Evolutionary conservation across 805 yeast species (phyloP), one percentile per base, ranked within the genome.

Genomic region (Lipomyces spencermartinsiae): DNA sequence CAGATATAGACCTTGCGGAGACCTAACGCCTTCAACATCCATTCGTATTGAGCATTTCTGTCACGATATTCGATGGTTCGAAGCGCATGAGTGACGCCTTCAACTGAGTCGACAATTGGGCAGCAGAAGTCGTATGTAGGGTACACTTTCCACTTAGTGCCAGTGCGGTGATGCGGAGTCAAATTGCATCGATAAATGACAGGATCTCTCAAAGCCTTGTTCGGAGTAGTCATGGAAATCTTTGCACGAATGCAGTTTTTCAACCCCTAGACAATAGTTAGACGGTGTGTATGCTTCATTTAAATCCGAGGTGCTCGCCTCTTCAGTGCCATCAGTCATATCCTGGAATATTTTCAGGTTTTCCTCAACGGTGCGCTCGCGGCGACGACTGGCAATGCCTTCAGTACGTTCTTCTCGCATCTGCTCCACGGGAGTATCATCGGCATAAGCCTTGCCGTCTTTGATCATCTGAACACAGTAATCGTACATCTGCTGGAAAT

Each of bases 351-450:
- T 85, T 73, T 83, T 83, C 80, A 95, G 84, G 83, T 91, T 93
- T 83, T 95, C 99, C 80, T 94, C 98, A 62, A 94, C 90, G 25
- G 94, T 76, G 80, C 97, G 89, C 75, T 93, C 95, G 84, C 99
- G 90, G 83, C 97, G 90, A 60, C 86, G 88, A 61, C 97, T 91
- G 65, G 96, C 89, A 74, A 92, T 88, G 80, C 99, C 99, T 72
- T 92, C 97, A 91, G 92, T 92, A 86, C 99, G 91, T 85, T 95
- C 97, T 78, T 93, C 97, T 83, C 99, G 91, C 99, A 95, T 95
- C 79, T 86, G 85, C 77, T 94, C 98, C 75, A 87, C 87, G 63
- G 93, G 91, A 58, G 99, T 95, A 77, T 95, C 98, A 78, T 95
- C 99, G 84, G 97, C 91, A 83, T 95, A 95, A 57, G 99, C 99